Percentiles rank a stretch among this genome's conserved stretches.
phyloP scores from a whole-genome alignment of 768 basidiomycete species.

The Termitomyces sp. region DNA sequence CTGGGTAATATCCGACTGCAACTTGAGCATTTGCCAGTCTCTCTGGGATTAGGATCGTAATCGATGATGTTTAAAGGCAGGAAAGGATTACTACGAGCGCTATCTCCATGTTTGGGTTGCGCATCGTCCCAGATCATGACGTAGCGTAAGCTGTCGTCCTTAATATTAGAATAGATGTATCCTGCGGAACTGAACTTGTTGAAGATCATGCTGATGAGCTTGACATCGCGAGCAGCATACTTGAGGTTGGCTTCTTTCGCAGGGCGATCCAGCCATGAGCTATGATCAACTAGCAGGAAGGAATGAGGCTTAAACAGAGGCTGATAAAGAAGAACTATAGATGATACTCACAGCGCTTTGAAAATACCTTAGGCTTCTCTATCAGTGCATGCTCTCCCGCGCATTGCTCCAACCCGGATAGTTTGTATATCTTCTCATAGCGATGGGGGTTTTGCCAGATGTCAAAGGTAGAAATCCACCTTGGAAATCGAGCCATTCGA shows the following conservation, averaged over 20 bases:
- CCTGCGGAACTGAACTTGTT: neutral
- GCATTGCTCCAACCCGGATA: neutral
- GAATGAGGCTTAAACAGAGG: neutral
- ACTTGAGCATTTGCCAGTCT: neutral
- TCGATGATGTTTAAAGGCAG: conserved; percentile 6
- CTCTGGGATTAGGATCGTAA: neutral
- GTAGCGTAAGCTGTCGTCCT: conserved; percentile 7
- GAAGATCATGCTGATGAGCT: conserved; percentile 6
- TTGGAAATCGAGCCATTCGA: neutral
- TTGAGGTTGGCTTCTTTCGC: neutral
- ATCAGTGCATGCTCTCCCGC: conserved; percentile 5
- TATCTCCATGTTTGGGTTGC: neutral
- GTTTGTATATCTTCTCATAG: conserved; percentile 7
- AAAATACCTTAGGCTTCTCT: neutral
- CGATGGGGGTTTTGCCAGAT: neutral
- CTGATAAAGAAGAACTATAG: neutral
- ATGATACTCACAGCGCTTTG: neutral
- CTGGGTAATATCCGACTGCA: neutral
- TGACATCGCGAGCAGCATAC: conserved; percentile 8
- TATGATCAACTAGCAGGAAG: conserved; percentile 8
- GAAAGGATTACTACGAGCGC: conserved; percentile 3
- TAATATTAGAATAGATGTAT: conserved; percentile 1
- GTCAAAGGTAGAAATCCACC: neutral
- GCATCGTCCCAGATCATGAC: conserved; percentile 9
- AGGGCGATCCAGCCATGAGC: conserved; percentile 7